Evolutionary conservation across 2,329 filamentous ascomycete species (phyloP), one percentile per base, ranked within the genome.

Genomic region (Paraphaeosphaeria minitans): DNA sequence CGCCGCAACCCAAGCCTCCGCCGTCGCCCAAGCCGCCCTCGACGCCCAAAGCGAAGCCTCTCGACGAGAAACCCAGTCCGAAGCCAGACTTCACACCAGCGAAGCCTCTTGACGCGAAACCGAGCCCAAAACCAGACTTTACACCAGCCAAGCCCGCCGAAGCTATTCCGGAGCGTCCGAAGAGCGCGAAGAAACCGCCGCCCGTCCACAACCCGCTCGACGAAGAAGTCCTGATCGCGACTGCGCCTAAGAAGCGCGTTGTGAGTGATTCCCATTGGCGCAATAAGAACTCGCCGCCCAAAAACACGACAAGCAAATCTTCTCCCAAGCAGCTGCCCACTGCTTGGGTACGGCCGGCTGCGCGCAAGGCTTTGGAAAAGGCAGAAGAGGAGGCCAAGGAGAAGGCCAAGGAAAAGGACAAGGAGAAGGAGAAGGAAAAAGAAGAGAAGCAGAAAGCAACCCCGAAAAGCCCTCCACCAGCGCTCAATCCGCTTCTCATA

Each of bases 241-340:
- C 82, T 51, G 86, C 91, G 47, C 94, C 94, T 16, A 93, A 92
- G 79, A 97, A 96, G 82, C 87, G 93, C 63, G 92, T 98, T 55
- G 87, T 97, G 61, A 97, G 93, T 74, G 94, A 98, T 78, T 90
- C 91, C 55, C 91, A 97, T 78, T 98, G 94, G 91, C 75, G 76
- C 58, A 87, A 87, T 78, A 88, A 87, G 71, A 69, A 70, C 56
- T 72, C 74, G 5, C 72, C 73, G 31, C 70, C 72, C 4, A 77
- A 77, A 42, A 72, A 75, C 31, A 51, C 53, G 19, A 56, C 62
- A 12, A 58, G 62, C 42, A 70, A 68, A n/a, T 66, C 71, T 0
- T 65, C 71, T 35, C 73, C 73, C 24, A 76, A 77, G 63, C 68
- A 66, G 29, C 69, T 75, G 10, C 73, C 75, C 41, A 77, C 71